Conservation (phyloP, 345 rosid species). For the Salix viminalis region DNA sequence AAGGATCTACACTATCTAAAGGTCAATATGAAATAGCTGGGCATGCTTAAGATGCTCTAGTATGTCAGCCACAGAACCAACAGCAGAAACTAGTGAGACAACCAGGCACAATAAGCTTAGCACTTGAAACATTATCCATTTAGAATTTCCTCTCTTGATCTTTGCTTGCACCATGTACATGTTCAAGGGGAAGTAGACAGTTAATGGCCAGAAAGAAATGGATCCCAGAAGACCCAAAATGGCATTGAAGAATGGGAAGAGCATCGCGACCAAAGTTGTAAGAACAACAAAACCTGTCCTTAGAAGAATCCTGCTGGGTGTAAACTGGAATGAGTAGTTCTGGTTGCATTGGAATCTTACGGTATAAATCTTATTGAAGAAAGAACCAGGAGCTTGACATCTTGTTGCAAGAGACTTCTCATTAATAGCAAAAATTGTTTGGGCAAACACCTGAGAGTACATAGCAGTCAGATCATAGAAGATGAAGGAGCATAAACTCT, state of each 20-base stretch:
- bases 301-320: constrained; percentile 1
- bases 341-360: neutral
- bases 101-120: constrained; percentile 10
- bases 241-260: neutral
- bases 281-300: constrained; percentile 1
- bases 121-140: constrained; percentile 12
- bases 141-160: constrained; percentile 5
- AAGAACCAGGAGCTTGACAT: constrained; percentile 6
- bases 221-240: constrained; percentile 7
- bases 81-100: constrained; percentile 14
- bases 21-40: constrained; percentile 12
- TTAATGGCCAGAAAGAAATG: constrained; percentile 15
- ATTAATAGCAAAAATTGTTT: constrained; percentile 20
- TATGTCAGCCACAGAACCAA: constrained; percentile 21
- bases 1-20: neutral
- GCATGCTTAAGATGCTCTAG: constrained; percentile 7
- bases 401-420: constrained; percentile 6
- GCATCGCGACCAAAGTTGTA: neutral
- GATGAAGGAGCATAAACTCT: no score
- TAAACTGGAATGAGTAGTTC: neutral
- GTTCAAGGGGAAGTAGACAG: constrained; percentile 16
- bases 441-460: neutral
- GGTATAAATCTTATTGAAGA: constrained; percentile 3
- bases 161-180: constrained; percentile 22
- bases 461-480: no score